A percentile compares a stretch with the other conserved stretches of the same genome.
phyloP scores from a whole-genome alignment of 345 rosid genomes.

The Geranium brycei region DNA sequence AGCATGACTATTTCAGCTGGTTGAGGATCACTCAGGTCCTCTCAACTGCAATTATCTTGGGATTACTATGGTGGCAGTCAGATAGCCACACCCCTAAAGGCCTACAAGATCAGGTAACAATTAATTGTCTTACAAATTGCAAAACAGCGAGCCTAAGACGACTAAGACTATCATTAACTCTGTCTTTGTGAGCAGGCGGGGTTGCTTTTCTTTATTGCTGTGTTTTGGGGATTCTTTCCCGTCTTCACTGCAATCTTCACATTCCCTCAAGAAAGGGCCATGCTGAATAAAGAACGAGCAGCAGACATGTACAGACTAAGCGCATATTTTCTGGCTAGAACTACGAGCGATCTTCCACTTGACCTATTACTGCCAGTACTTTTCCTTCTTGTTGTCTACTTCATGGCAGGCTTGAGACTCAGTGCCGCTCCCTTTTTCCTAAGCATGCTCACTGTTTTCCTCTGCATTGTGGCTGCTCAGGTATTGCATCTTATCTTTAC shows the following conservation, averaged over 20 bases:
- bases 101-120: slow-evolving; percentile 74
- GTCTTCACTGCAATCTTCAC: slow-evolving; percentile 95
- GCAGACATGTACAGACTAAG: slow-evolving; percentile 91
- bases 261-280: slow-evolving; percentile 92
- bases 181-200: slow-evolving; percentile 49
- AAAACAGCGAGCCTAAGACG: neutral
- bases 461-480: slow-evolving; percentile 90
- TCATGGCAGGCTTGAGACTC: slow-evolving; percentile 78
- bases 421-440: slow-evolving; percentile 59
- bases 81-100: slow-evolving; percentile 43
- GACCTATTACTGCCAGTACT: slow-evolving; percentile 74
- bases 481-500: slow-evolving; percentile 19
- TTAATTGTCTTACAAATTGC: no score
- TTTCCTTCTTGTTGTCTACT: slow-evolving; percentile 77
- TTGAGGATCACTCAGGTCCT: slow-evolving; percentile 85
- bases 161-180: neutral
- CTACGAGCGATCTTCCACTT: slow-evolving; percentile 93
- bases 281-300: slow-evolving; percentile 85
- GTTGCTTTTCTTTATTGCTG: slow-evolving; percentile 85
- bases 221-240: slow-evolving; percentile 98
- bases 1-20: slow-evolving; percentile 98
- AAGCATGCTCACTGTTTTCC: slow-evolving; percentile 66
- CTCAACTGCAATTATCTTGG: slow-evolving; percentile 73
- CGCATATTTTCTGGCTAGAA: slow-evolving; percentile 84
- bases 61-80: slow-evolving; percentile 96